These are phyloP conservation scores for Physcia stellaris DNA, from an alignment of 495 filamentous ascomycete genomes.

Conservation along the genomic window DNA sequence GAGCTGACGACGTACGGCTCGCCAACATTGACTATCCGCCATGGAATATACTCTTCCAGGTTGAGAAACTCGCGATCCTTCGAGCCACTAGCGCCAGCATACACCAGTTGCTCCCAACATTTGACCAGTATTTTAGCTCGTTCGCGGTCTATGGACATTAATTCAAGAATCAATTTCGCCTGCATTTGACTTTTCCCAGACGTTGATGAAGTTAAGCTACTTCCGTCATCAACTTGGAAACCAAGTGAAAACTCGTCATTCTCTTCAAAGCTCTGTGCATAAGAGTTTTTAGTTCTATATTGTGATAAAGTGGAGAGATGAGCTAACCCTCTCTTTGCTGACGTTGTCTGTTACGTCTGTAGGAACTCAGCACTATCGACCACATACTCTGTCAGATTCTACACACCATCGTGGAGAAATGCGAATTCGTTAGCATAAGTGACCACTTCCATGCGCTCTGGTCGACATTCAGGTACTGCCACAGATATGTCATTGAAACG, in stretches of 20 bases:
- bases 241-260: slow-evolving; percentile 1
- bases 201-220: background rate
- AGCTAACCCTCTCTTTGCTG: no score
- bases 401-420: slow-evolving; percentile 28
- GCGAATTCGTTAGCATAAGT: slow-evolving; percentile 30
- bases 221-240: background rate
- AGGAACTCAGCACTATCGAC: no score
- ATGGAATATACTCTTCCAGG: slow-evolving; percentile 13
- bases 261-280: no score
- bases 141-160: slow-evolving; percentile 15
- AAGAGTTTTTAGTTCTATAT: no score
- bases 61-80: slow-evolving; percentile 2
- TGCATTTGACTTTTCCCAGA: slow-evolving; percentile 6
- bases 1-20: slow-evolving; percentile 2
- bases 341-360: no score
- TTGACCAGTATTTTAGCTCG: slow-evolving; percentile 13
- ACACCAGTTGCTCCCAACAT: slow-evolving; percentile 14
- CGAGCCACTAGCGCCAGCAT: slow-evolving; percentile 1
- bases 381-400: no score
- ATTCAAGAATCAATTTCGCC: slow-evolving; percentile 9
- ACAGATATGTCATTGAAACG: slow-evolving; percentile 16
- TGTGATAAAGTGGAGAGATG: no score
- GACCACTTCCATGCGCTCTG: slow-evolving; percentile 28
- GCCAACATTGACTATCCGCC: slow-evolving; percentile 5
- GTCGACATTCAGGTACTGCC: slow-evolving; percentile 22